Evolutionary conservation across 176 grass and related monocot species (phyloP), one percentile per base, ranked within the genome.

Genomic region (Bothriochloa decipiens): DNA sequence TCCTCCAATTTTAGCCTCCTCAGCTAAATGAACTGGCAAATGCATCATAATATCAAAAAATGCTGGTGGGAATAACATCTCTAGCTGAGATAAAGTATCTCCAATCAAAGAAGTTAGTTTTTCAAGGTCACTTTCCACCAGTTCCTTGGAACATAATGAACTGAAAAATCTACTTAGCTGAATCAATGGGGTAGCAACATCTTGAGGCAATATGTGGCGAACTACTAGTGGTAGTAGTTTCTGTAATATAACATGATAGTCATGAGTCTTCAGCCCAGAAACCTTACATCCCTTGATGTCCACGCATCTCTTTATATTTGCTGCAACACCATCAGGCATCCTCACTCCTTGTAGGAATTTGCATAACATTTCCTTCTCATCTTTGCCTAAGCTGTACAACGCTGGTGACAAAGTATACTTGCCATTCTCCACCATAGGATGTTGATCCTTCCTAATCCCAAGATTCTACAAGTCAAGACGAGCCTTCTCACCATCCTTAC

Each of bases 171-270:
- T 15, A 6, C 74, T 76, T 10, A 78, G n/a, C 8, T 78, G 0
- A 42, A 64, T 35, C 32, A 62, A 40, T 45, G 76, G 76, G 1
- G 6, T 17, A 65, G 26, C 58, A 43, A 65, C 76, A 11, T 45
- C 41, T 17, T 45, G 8, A 7, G 23, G 76, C 55, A 78, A 27
- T 18, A 65, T 43, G 8, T 78, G 26, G 0, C 58, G 8, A 1
- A 65, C 26, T 0, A 17, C 76, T 29, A 67, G 5, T 5, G 76
- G 66, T 43, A 86, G 39, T 45, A 74, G 28, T 72, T 80, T 63
- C 29, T 85, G 17, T 0, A 84, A 45, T n/a, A 84, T 74, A 29
- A 84, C 26, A 76, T 84, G 61, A 32, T n/a, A 83, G 22, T 85
- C 70, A 61, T 85, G 61, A 55, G 57, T 78, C 68, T 85, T 85